Base-by-base conservation (phyloP, 257 asterid species). In the Solanum lycopersicoides region DNA sequence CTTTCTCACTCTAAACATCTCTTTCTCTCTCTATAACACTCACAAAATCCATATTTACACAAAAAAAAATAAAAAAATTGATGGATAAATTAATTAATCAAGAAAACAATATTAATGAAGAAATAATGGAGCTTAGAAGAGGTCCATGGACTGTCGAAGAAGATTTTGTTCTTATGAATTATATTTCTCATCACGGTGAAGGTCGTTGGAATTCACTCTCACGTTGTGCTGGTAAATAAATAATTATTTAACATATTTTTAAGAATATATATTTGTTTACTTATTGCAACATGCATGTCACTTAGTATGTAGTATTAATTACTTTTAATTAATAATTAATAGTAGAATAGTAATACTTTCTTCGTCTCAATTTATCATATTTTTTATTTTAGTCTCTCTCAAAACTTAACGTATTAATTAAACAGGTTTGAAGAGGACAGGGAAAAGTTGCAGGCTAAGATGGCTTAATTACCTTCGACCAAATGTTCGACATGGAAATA, bases 401-500 rank as follows among this genome's bases (percentile, higher is more conserved):
- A 6, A 12, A 68, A 68, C 4, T 68, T 68, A 28, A 83, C 28
- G 14, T n/a, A 13, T 23, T 42, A 42, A 25, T 32, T 35, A 32
- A 11, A 85, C 90, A 96, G 99, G 98, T 12, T 89, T 96, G 2
- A 93, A 94, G 42, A 87, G 98, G 86, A 96, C 94, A 1, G 99
- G 99, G 18, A 96, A 96, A 88, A 96, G 99, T 83, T 96, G 99
- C 87, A 90, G 99, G 83, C 84, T 93, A 69, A 91, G 96, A 76
- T 93, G 96, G 96, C 91, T 93, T 18, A 96, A 96, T 71, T 96
- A 96, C 72, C 90, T 96, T 9, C 94, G 97, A 3, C 98, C 99
- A 11, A 95, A 96, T 30, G 98, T 96, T 82, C 96, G 98, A 21
- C 99, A 94, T 13, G 98, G 99, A 23, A 96, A 94, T 85, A 96